Evolutionary conservation across 164 flowering plant genomes (phyloP), one percentile per base, ranked within the genome.

Genomic region (Magnolia sinica): DNA sequence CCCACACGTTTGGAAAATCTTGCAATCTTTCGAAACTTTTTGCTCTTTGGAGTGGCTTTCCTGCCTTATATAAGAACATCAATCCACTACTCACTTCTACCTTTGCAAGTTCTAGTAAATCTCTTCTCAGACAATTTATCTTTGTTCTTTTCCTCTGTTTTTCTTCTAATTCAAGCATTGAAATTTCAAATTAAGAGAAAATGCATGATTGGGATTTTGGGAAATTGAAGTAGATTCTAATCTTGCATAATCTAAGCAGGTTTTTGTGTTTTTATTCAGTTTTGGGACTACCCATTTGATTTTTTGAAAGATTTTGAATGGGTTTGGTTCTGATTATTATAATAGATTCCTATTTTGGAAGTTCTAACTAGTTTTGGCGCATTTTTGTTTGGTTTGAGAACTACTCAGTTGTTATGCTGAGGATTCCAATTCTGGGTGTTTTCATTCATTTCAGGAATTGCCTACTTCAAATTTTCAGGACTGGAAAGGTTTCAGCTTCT

Each of bases 191-290:
- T 72, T 77, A 50, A 64, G 8, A n/a, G 50, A 49, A 14, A 72
- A 75, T 76, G 77, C 77, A 78, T 51, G 75, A 79, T 79, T 81
- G 74, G 50, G 73, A 72, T 73, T 83, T 78, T 80, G 83, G 83
- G 81, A 76, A 76, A 37, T 37, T 37, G 45, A 37, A 0, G 45
- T 37, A 4, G 45, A 37, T 37, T 37, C 45, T 37, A 37, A 37
- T 37, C 6, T 37, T 37, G 45, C 45, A 5, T 3, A 37, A 37
- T 37, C 45, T 37, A 37, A 37, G 45, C 7, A 37, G 45, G 45
- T 37, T 37, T 37, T 37, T 37, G 45, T 37, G 45, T 37, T 37
- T 37, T 37, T 37, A 5, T 5, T 37, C 45, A 37, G 45, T 37
- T 37, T 37, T 37, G 45, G 45, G 45, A 5, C 45, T 37, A 66